Percentiles rank a stretch among this genome's conserved stretches.
Conservation (phyloP, 441 rosid genomes). For the Croton laevigatus region DNA sequence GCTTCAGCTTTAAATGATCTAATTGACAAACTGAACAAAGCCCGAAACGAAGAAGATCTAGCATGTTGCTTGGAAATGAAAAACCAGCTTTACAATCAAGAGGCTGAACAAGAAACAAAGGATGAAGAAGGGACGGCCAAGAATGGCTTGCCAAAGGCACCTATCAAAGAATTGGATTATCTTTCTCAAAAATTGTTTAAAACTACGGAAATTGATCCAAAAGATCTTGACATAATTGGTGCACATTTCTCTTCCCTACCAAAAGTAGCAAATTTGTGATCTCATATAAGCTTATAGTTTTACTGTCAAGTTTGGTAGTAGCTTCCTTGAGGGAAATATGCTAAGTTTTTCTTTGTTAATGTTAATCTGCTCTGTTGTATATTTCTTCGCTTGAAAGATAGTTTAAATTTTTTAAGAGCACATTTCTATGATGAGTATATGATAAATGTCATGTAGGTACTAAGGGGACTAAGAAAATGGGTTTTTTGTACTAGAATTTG, state of each 20-base stretch:
- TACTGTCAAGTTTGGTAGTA: no score
- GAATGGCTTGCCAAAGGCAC: constrained; percentile 15
- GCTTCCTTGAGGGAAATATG: no score
- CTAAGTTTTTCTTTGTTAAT: no score
- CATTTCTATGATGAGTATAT: no score
- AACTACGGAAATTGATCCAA: constrained; percentile 50
- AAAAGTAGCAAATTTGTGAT: constrained; percentile 48
- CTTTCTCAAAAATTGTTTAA: constrained; percentile 36
- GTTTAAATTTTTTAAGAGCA: no score
- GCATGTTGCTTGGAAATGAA: constrained; percentile 65
- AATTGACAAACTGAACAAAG: constrained; percentile 71
- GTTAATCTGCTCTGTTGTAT: no score
- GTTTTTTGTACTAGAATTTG: neutral
- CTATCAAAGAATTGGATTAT: constrained; percentile 29
- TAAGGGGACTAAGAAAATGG: neutral
- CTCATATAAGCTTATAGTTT: no score
- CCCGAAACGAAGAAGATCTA: constrained; percentile 77
- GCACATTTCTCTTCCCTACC: constrained; percentile 50
- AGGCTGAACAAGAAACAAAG: constrained; percentile 23
- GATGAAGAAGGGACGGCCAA: constrained; percentile 26
- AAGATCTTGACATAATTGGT: constrained; percentile 40
- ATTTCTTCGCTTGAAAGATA: no score
- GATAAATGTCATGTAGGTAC: neutral
- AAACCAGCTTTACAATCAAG: constrained; percentile 40
- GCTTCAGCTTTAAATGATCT: constrained; percentile 53